These are phyloP conservation scores for Diaporthe sp. DNA, from an alignment of 2,329 filamentous ascomycete genomes.

Conservation along the genomic window DNA sequence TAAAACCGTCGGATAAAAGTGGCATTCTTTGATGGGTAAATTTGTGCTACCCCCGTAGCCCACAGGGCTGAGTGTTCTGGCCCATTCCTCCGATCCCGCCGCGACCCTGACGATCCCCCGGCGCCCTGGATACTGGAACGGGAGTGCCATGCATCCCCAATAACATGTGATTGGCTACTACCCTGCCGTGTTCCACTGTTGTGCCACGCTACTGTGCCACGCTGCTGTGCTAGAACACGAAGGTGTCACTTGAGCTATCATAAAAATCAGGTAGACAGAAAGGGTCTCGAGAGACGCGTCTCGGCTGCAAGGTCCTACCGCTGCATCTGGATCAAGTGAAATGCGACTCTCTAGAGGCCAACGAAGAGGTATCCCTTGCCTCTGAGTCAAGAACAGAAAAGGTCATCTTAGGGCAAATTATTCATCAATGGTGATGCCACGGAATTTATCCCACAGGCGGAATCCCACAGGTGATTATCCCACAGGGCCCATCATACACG, in stretches of 20 bases:
- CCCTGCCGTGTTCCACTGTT: slow-evolving; percentile 7
- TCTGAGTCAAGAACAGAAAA: neutral
- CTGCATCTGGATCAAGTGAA: too few relatives aligned
- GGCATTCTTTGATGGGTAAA: neutral
- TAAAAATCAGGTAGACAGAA: neutral
- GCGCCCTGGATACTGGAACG: neutral
- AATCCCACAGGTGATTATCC: neutral
- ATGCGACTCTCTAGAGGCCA: neutral
- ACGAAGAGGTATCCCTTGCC: too few relatives aligned
- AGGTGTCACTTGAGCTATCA: neutral
- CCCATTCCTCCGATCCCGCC: neutral
- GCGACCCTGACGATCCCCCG: neutral
- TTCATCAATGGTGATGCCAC: neutral
- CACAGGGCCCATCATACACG: neutral
- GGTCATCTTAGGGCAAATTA: too few relatives aligned
- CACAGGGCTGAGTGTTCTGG: neutral
- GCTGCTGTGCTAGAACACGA: neutral
- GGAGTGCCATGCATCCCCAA: neutral
- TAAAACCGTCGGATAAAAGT: neutral
- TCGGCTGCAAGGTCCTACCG: neutral
- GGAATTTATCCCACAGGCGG: neutral
- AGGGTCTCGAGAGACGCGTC: neutral
- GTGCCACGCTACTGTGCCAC: slow-evolving; percentile 4
- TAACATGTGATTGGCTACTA: slow-evolving; percentile 9
- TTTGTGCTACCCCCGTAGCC: neutral